phyloP scores from a whole-genome alignment of 768 basidiomycete genomes.

The Gloeopeniophorella convolvens region DNA sequence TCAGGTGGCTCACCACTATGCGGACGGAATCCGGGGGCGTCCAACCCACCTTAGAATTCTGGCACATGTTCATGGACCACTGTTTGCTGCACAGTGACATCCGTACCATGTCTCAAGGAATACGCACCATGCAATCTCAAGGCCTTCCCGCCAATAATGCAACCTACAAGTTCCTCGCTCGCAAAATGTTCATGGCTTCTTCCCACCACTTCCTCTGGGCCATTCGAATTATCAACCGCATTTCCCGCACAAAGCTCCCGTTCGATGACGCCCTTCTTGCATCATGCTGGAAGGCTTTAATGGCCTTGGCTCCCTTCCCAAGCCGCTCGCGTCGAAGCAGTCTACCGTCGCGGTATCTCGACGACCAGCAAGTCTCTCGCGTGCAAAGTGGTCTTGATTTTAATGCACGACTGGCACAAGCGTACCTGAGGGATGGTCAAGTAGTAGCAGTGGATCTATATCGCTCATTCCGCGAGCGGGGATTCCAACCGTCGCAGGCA shows the following conservation, averaged over 20 bases:
- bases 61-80: conserved; percentile 45
- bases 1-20: conserved; percentile 50
- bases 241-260: conserved; percentile 11
- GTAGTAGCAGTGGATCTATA: not conserved
- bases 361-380: not conserved
- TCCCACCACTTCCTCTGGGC: conserved; percentile 13
- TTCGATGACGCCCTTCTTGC: conserved; percentile 17
- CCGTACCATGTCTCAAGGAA: conserved; percentile 12
- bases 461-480: conserved; percentile 1
- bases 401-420: conserved; percentile 10
- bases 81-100: conserved; percentile 23
- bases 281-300: conserved; percentile 20
- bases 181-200: conserved; percentile 31
- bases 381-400: not conserved
- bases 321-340: conserved; percentile 15
- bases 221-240: conserved; percentile 10
- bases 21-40: conserved; percentile 40
- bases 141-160: conserved; percentile 38
- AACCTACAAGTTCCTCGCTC: conserved; percentile 46
- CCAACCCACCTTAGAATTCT: conserved; percentile 45
- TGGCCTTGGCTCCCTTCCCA: not conserved
- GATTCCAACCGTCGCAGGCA: conserved; percentile 17
- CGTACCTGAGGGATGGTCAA: conserved; percentile 2
- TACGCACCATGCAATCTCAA: conserved; percentile 28
- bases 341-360: conserved; percentile 15